phyloP scores from a whole-genome alignment of 1,139 yeast genomes.

The Protomyces inundatus region DNA sequence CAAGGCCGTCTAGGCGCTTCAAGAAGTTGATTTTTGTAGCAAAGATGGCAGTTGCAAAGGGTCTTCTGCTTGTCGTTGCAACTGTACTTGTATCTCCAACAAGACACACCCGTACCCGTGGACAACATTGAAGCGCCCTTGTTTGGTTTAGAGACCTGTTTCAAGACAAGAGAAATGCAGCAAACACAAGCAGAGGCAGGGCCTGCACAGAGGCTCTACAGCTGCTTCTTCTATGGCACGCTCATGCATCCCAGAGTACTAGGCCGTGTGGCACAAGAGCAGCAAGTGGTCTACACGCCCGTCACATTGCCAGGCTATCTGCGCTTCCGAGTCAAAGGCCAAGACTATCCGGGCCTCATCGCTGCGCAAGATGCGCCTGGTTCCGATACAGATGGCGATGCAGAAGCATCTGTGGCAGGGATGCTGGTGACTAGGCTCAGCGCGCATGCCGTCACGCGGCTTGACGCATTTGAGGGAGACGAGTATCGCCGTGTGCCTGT shows the following conservation, averaged over 20 bases:
- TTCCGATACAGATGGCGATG: not conserved
- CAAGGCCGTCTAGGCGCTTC: no score
- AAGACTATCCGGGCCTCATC: constrained; percentile 21
- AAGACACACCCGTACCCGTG: no score
- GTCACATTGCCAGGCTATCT: constrained; percentile 3
- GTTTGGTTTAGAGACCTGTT: no score
- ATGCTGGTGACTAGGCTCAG: constrained; percentile 2
- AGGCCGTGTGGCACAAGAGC: not conserved
- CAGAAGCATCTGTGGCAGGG: not conserved
- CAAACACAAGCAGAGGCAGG: not conserved
- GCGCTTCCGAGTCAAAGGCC: constrained; percentile 12
- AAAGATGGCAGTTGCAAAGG: no score
- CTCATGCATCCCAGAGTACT: constrained; percentile 25
- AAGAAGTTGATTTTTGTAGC: no score
- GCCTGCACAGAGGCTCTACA: not conserved
- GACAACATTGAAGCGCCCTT: no score
- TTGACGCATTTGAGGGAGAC: constrained; percentile 25
- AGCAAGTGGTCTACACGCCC: not conserved
- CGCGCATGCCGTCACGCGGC: not conserved
- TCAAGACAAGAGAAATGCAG: not conserved
- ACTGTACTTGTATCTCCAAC: no score
- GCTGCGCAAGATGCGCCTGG: not conserved
- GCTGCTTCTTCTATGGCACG: constrained; percentile 25
- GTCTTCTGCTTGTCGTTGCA: no score
- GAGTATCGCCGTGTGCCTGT: constrained; percentile 9